Conservation (phyloP, 2,329 filamentous ascomycete species). For the Tolypocladium cylindrosporum region DNA sequence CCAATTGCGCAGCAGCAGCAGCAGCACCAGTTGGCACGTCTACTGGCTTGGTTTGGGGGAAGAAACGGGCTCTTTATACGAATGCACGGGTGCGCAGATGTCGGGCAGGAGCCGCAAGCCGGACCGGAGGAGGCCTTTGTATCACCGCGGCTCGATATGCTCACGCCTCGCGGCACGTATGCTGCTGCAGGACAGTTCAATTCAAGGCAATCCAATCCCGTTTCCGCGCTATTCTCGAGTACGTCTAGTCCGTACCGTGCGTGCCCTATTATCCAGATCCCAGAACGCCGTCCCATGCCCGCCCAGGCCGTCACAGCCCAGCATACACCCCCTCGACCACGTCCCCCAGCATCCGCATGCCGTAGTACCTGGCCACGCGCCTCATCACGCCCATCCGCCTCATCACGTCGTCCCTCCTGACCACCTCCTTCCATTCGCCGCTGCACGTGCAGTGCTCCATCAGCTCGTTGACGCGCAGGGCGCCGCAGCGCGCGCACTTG, state of each 20-base stretch:
- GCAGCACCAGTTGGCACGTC: too few species aligned
- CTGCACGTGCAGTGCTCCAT: constrained; percentile 95
- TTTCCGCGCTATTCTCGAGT: neutral
- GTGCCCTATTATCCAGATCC: neutral
- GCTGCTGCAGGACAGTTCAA: neutral
- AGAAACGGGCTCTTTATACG: too few species aligned
- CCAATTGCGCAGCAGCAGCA: neutral
- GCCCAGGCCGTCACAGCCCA: constrained; percentile 24
- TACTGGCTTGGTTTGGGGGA: too few species aligned
- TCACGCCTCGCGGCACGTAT: neutral
- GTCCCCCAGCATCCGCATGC: constrained; percentile 67
- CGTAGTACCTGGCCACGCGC: constrained; percentile 69
- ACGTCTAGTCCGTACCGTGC: neutral
- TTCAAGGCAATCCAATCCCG: neutral
- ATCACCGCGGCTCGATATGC: neutral
- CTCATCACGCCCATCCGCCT: constrained; percentile 59
- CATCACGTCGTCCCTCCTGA: constrained; percentile 56
- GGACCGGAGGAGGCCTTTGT: too few species aligned
- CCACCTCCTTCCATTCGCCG: constrained; percentile 69
- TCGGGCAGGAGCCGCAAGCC: neutral
- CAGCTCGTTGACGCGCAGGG: constrained; percentile 79
- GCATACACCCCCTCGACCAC: constrained; percentile 57
- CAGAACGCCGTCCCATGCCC: neutral
- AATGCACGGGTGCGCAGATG: too few species aligned
- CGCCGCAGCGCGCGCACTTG: constrained; percentile 62